phyloP scores from a whole-genome alignment of 257 asterid species.

The Plantago ovata region DNA sequence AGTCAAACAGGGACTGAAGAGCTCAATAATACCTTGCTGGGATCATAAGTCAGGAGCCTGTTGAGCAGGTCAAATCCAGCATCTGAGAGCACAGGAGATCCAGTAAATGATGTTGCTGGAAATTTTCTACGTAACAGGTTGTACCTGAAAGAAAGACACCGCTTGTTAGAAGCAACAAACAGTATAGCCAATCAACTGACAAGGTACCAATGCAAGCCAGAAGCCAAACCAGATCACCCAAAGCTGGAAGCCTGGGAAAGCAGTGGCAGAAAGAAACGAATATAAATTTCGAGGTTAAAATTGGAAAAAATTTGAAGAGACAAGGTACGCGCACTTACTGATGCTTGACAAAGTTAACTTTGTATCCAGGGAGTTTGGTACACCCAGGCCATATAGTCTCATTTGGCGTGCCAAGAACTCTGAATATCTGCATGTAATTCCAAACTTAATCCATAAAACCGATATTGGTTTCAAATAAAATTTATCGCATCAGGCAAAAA shows the following conservation, averaged over 20 bases:
- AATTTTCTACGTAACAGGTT: constrained; percentile 59
- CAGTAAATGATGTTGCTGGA: constrained; percentile 64
- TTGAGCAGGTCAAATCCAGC: constrained; percentile 85
- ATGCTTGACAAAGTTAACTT: constrained; percentile 77
- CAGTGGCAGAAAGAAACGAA: constrained; percentile 53
- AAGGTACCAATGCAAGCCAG: constrained; percentile 54
- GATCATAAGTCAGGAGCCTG: constrained; percentile 77
- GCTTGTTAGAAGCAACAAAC: constrained; percentile 46
- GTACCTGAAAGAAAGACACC: constrained; percentile 57
- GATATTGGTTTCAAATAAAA: neutral
- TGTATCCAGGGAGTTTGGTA: constrained; percentile 73
- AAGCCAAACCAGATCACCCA: constrained; percentile 88
- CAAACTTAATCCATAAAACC: constrained; percentile 16
- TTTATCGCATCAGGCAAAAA: neutral
- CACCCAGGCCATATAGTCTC: constrained; percentile 90
- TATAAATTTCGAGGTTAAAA: constrained; percentile 34
- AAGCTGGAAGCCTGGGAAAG: constrained; percentile 92
- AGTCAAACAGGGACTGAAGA: neutral
- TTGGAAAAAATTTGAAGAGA: constrained; percentile 13
- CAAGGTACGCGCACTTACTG: constrained; percentile 53
- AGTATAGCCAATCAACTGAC: constrained; percentile 19
- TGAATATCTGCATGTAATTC: constrained; percentile 53
- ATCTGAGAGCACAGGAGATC: constrained; percentile 79
- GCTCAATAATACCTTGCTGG: constrained; percentile 52
- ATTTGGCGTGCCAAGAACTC: constrained; percentile 79